phyloP scores from a whole-genome alignment of 495 filamentous ascomycete genomes.

The Podospora didyma region DNA sequence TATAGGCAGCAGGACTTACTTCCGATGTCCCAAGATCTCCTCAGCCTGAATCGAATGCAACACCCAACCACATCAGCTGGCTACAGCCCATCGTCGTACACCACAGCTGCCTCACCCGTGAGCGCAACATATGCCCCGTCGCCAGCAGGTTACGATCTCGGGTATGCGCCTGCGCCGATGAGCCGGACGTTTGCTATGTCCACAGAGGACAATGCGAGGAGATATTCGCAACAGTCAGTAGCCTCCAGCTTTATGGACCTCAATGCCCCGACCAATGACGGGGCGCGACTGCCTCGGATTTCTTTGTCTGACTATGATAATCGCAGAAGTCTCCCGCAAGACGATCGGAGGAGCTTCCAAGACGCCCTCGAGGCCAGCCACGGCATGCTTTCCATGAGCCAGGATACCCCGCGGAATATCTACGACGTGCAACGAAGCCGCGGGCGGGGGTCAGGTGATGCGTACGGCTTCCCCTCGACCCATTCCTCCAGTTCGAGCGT shows the following conservation, averaged over 20 bases:
- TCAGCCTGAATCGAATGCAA: constrained; percentile 52
- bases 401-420: constrained; percentile 82
- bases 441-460: constrained; percentile 69
- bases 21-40: constrained; percentile 68
- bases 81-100: constrained; percentile 46
- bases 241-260: constrained; percentile 38
- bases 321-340: constrained; percentile 54
- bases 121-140: constrained; percentile 64
- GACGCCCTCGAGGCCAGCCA: constrained; percentile 81
- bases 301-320: constrained; percentile 60
- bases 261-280: constrained; percentile 20
- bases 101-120: constrained; percentile 55
- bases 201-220: constrained; percentile 61
- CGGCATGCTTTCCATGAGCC: constrained; percentile 94
- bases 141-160: constrained; percentile 64
- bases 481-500: constrained; percentile 95
- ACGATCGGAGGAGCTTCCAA: constrained; percentile 63
- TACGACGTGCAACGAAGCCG: constrained; percentile 59
- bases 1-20: constrained; percentile 64
- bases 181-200: constrained; percentile 53
- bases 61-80: constrained; percentile 44
- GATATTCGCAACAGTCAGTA: constrained; percentile 90
- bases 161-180: constrained; percentile 62
- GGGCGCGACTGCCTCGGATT: constrained; percentile 45
- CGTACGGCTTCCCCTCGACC: constrained; percentile 86